Base-by-base conservation (phyloP, 164 flowering plant genomes). In the Sextonia rubra region DNA sequence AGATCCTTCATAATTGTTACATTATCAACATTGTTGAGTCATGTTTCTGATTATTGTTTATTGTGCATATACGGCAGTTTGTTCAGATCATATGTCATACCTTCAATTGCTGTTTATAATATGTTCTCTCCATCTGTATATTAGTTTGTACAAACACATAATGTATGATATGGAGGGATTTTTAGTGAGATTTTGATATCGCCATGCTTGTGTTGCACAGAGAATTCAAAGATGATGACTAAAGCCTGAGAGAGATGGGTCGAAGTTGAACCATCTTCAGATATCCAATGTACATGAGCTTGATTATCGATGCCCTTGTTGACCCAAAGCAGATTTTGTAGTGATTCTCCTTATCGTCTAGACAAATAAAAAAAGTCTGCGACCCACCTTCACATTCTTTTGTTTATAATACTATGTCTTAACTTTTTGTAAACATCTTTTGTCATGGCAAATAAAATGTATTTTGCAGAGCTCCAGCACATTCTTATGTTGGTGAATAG, bases 151-250 rank as follows among this genome's bases (percentile, higher is more conserved):
- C 7, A 18, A 37, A 60, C 61, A 14, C 47, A 1, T 12, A 8
- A 24, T 23, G 20, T 17, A 18, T 30, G 12, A 6, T 48, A 3
- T 48, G 30, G 9, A 23, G 0, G 32, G 2, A 2, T 25, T 52
- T 24, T 4, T 30, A 75, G 73, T 75, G 64, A 74, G 56, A 6
- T 4, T 48, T n/a, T 47, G n/a, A 49, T 62, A 20, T 0, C 17
- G 47, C 0, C 73, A 20, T 14, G 26, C 68, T 29, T 7, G 30
- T 69, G 47, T 66, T 75, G 77, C n/a, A 66, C 90, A 90, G 91
- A 77, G 91, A 88, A 78, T 86, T 86, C 81, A 88, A 88, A 76
- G 91, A 88, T 48, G 91, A 88, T 58, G 91, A 88, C 66, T 85
- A 48, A 75, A 24, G 9, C 3, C 12, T n/a, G 44, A 37, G 3